phyloP scores from a whole-genome alignment of 2,329 filamentous ascomycete genomes.

The Xylariomycetidae sp. region DNA sequence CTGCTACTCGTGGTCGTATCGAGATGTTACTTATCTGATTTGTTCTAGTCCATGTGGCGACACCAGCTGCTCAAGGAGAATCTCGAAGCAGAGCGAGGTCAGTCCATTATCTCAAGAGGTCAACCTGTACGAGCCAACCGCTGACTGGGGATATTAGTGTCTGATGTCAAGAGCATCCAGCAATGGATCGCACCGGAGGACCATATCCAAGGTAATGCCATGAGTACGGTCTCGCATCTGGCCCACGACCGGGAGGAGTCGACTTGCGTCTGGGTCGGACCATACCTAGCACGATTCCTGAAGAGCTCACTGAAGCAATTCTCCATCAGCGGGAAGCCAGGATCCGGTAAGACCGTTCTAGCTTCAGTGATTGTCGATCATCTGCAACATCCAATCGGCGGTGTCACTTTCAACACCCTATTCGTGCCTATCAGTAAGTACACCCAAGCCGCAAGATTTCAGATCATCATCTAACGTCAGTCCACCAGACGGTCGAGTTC shows the following conservation, averaged over 20 bases:
- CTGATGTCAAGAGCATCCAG: conserved; percentile 23
- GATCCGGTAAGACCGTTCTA: conserved; percentile 33
- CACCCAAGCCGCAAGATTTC: too few relatives aligned
- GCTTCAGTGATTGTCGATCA: conserved; percentile 34
- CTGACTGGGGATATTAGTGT: neutral
- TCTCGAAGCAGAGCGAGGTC: conserved; percentile 26
- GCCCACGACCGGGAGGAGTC: conserved; percentile 18
- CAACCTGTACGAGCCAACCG: neutral
- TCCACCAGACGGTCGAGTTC: conserved; percentile 26
- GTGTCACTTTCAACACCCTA: conserved; percentile 28
- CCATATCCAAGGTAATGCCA: conserved; percentile 9
- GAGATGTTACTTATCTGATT: too few relatives aligned
- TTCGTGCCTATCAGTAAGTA: conserved; percentile 27
- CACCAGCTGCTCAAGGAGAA: conserved; percentile 30
- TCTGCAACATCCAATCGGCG: conserved; percentile 31
- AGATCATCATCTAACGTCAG: too few relatives aligned
- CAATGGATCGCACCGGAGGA: conserved; percentile 25
- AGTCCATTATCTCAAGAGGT: neutral
- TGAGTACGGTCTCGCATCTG: conserved; percentile 8
- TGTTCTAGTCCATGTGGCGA: conserved; percentile 20
- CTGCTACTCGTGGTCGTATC: too few relatives aligned
- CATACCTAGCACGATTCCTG: conserved; percentile 16
- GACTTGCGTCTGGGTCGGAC: conserved; percentile 18
- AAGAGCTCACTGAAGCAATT: conserved; percentile 10
- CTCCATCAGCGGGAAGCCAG: conserved; percentile 24